A percentile compares a stretch with the other conserved stretches of the same genome.
Conservation (phyloP, 148 eudicot species). For the Silene latifolia region DNA sequence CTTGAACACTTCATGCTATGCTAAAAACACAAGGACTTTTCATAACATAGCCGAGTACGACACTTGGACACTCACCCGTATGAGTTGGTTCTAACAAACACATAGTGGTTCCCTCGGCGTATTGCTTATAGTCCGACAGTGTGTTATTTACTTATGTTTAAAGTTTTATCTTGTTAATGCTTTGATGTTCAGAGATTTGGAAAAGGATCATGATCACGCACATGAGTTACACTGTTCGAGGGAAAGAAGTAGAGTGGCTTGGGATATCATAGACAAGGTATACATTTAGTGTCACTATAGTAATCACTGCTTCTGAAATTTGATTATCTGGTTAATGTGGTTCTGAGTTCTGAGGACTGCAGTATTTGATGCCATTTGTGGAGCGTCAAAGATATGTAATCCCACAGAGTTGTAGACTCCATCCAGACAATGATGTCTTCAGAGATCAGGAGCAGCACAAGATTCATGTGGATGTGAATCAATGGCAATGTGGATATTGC, state of each 20-base stretch:
- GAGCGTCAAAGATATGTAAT: slow-evolving; percentile 70
- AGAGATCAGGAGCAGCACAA: slow-evolving; percentile 91
- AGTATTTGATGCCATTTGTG: slow-evolving; percentile 88
- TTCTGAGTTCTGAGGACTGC: slow-evolving; percentile 17
- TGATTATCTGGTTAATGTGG: slow-evolving; percentile 9
- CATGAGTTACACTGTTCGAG: slow-evolving; percentile 79
- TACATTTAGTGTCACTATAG: neutral
- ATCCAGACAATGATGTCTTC: slow-evolving; percentile 75
- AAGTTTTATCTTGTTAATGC: neutral
- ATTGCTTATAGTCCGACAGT: neutral
- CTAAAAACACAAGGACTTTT: neutral
- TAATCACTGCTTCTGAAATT: neutral
- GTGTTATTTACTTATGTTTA: neutral
- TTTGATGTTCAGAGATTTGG: slow-evolving; percentile 34
- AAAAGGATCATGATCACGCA: slow-evolving; percentile 31
- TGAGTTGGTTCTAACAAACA: neutral
- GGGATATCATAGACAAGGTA: slow-evolving; percentile 73
- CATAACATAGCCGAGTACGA: neutral
- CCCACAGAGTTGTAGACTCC: slow-evolving; percentile 64
- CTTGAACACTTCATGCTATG: neutral
- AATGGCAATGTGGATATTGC: slow-evolving; percentile 94
- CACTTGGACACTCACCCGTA: neutral
- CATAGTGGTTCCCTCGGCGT: neutral
- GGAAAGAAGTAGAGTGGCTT: slow-evolving; percentile 77
- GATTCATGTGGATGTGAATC: slow-evolving; percentile 59